Conservation (phyloP, 169 alveolate genomes). For the Besnoitia besnoiti region DNA sequence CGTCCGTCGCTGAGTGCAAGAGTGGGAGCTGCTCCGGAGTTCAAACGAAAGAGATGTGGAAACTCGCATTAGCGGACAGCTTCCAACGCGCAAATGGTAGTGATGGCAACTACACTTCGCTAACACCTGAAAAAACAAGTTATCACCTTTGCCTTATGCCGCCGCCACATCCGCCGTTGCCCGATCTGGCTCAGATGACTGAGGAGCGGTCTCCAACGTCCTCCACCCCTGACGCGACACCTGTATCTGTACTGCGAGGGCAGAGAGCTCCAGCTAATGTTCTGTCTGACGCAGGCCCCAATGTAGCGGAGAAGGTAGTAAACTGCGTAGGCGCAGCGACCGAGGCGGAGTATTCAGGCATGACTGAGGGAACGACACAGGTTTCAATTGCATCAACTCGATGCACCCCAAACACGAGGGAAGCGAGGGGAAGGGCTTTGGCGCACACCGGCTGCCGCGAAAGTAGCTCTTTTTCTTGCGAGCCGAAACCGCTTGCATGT, state of each 20-base stretch:
- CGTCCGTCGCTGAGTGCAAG: too few relatives aligned
- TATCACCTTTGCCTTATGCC: too few relatives aligned
- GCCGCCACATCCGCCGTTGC: too few relatives aligned
- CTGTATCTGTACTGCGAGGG: not conserved
- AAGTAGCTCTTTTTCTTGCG: not conserved
- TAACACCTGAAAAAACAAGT: too few relatives aligned
- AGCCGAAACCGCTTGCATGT: not conserved
- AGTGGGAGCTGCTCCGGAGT: too few relatives aligned
- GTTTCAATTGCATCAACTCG: not conserved
- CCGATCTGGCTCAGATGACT: not conserved
- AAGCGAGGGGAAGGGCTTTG: not conserved
- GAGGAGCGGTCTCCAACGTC: not conserved
- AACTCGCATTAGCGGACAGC: too few relatives aligned
- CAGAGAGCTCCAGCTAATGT: not conserved
- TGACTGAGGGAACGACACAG: not conserved
- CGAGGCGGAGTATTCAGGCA: not conserved
- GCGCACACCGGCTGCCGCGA: not conserved
- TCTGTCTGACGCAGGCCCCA: not conserved
- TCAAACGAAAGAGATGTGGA: too few relatives aligned
- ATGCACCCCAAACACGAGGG: not conserved
- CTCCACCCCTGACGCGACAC: not conserved
- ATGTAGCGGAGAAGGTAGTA: not conserved
- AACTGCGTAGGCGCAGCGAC: not conserved
- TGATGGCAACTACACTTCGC: too few relatives aligned
- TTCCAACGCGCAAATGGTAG: too few relatives aligned